These are phyloP conservation scores for Eutrema yunnanense DNA, from an alignment of 345 rosid genomes.

Conservation along the genomic window DNA sequence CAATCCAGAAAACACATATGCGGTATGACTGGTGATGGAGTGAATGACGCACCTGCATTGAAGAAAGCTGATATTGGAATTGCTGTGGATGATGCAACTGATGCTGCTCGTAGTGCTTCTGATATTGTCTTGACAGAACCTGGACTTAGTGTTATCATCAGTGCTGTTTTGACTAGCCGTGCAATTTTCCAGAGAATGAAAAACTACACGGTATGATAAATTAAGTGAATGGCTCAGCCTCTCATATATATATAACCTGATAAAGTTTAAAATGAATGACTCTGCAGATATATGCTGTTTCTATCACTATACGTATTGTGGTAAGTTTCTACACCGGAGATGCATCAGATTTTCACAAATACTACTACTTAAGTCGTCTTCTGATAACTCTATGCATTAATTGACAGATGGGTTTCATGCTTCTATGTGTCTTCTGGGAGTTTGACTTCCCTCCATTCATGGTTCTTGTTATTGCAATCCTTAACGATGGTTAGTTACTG, in stretches of 20 bases:
- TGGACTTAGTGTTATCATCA: conserved; percentile 55
- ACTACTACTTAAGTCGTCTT: too few species aligned
- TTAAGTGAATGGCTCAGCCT: neutral
- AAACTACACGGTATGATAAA: conserved; percentile 44
- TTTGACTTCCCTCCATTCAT: conserved; percentile 69
- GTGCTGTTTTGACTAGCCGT: conserved; percentile 55
- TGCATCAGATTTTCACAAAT: neutral
- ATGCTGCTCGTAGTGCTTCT: conserved; percentile 57
- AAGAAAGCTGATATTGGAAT: conserved; percentile 65
- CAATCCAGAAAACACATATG: conserved; percentile 48
- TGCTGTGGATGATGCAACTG: conserved; percentile 61
- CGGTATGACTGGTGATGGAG: conserved; percentile 65
- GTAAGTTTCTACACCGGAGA: conserved; percentile 28
- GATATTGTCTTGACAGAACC: conserved; percentile 62
- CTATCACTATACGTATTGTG: conserved; percentile 61
- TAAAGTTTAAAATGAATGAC: neutral
- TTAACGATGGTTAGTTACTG: conserved; percentile 50
- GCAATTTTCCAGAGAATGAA: conserved; percentile 66
- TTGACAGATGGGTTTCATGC: conserved; percentile 47
- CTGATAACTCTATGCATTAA: too few species aligned
- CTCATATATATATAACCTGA: neutral
- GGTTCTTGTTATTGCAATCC: conserved; percentile 64
- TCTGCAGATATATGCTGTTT: conserved; percentile 58
- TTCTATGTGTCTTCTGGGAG: conserved; percentile 52
- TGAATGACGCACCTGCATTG: conserved; percentile 58